Evolutionary conservation across 176 grass and related monocot species (phyloP).

Genomic region (Raddia distichophylla): DNA sequence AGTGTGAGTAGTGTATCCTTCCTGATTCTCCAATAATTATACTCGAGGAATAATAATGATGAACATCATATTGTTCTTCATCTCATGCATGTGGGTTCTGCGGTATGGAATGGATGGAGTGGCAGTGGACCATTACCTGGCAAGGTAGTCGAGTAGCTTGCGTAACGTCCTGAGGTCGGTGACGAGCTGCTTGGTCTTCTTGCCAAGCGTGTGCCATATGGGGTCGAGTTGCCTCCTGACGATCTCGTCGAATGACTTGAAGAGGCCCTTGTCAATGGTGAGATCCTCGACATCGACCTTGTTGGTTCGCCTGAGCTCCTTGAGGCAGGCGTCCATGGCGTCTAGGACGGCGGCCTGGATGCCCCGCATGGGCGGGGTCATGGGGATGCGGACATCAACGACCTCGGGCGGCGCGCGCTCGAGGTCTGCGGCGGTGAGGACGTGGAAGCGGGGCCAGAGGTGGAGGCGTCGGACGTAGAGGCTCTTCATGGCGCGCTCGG

Average conservation of each 20-base stretch:
- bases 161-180: constrained; percentile 93
- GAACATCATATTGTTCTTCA: not conserved
- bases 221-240: constrained; percentile 88
- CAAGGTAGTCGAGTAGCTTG: constrained; percentile 92
- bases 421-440: constrained; percentile 71
- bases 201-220: constrained; percentile 96
- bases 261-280: constrained; percentile 87
- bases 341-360: constrained; percentile 80
- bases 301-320: constrained; percentile 84
- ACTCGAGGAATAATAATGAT: not conserved
- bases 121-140: constrained; percentile 52
- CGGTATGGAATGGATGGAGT: not conserved
- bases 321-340: constrained; percentile 91
- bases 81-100: not conserved
- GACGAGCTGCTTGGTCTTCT: constrained; percentile 98
- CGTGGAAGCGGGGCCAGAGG: constrained; percentile 96
- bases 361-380: constrained; percentile 74
- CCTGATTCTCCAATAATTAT: not conserved
- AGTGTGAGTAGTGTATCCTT: constrained; percentile 6
- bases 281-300: constrained; percentile 96
- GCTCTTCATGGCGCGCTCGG: constrained; percentile 85
- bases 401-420: constrained; percentile 82
- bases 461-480: constrained; percentile 85
- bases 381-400: constrained; percentile 77
- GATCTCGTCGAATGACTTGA: constrained; percentile 98